Evolutionary conservation across 306 rosid genomes (phyloP).

Genomic region (Malus sylvestris): DNA sequence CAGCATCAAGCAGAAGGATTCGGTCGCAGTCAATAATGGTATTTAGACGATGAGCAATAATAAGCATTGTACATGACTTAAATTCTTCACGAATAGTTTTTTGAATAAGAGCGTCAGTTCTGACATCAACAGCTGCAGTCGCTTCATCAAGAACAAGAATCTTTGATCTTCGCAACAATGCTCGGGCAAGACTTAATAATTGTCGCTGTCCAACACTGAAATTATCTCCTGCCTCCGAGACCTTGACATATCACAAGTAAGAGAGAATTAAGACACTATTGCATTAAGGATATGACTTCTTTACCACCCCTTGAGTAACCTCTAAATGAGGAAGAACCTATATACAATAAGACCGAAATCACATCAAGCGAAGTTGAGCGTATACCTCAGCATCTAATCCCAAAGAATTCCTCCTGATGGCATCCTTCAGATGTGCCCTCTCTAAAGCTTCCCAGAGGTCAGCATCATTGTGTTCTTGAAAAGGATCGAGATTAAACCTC

Average conservation of each 20-base stretch:
- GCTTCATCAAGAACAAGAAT: slow-evolving; percentile 91
- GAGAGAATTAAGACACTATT: neutral
- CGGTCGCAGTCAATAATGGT: slow-evolving; percentile 76
- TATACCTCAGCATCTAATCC: slow-evolving; percentile 46
- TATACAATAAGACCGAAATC: too few relatives aligned
- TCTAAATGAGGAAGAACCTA: neutral
- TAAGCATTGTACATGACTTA: slow-evolving; percentile 80
- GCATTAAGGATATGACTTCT: neutral
- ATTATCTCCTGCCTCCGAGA: slow-evolving; percentile 87
- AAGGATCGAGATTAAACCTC: slow-evolving; percentile 57
- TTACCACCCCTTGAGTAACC: too few relatives aligned
- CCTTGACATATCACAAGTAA: slow-evolving; percentile 36
- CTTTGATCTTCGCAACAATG: slow-evolving; percentile 76
- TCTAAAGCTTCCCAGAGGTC: slow-evolving; percentile 59
- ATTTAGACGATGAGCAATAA: slow-evolving; percentile 84
- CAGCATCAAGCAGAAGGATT: slow-evolving; percentile 70
- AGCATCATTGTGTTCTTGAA: slow-evolving; percentile 45
- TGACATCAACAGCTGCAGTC: slow-evolving; percentile 90
- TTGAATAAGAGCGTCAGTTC: slow-evolving; percentile 91
- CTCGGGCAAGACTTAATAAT: slow-evolving; percentile 80
- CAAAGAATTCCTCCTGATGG: slow-evolving; percentile 34
- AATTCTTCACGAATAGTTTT: slow-evolving; percentile 91
- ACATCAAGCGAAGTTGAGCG: slow-evolving; percentile 1
- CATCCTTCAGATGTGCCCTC: slow-evolving; percentile 47
- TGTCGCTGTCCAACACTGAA: slow-evolving; percentile 96